Percentiles rank a stretch among this genome's conserved stretches.
Conservation (phyloP, 139 green algal species). For the Parachlorella kessleri region DNA sequence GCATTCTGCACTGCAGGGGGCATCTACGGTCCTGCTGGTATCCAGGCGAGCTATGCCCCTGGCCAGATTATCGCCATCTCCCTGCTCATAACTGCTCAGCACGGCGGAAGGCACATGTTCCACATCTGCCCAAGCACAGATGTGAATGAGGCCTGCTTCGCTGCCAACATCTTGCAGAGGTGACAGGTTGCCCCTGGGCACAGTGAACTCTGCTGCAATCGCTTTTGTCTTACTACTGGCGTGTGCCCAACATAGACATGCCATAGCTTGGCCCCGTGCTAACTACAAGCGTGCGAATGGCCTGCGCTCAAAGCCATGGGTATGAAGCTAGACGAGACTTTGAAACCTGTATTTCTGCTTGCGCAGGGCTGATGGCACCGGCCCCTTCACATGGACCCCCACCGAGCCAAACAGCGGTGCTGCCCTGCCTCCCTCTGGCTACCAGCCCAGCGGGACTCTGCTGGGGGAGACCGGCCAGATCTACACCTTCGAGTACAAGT, state of each 20-base stretch:
- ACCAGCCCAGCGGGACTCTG: background rate
- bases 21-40: background rate
- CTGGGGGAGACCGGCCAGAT: background rate
- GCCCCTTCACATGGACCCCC: slow-evolving; percentile 5
- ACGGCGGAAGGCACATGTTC: slow-evolving; percentile 14
- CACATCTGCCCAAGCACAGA: background rate
- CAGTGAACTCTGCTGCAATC: too few relatives aligned
- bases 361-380: slow-evolving; percentile 14
- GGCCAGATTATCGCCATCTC: slow-evolving; percentile 16
- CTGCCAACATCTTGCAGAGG: background rate
- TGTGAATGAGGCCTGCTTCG: background rate
- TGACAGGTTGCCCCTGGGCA: too few relatives aligned
- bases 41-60: background rate
- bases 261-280: too few relatives aligned
- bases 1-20: too few relatives aligned
- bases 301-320: too few relatives aligned
- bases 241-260: too few relatives aligned
- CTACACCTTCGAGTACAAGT: slow-evolving; percentile 14
- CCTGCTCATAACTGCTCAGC: slow-evolving; percentile 10
- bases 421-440: background rate
- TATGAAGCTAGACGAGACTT: too few relatives aligned
- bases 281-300: too few relatives aligned
- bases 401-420: background rate
- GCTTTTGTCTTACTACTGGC: too few relatives aligned
- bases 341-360: too few relatives aligned